Conservation (phyloP, 2,329 filamentous ascomycete species). For the Monosporascus sp. region DNA sequence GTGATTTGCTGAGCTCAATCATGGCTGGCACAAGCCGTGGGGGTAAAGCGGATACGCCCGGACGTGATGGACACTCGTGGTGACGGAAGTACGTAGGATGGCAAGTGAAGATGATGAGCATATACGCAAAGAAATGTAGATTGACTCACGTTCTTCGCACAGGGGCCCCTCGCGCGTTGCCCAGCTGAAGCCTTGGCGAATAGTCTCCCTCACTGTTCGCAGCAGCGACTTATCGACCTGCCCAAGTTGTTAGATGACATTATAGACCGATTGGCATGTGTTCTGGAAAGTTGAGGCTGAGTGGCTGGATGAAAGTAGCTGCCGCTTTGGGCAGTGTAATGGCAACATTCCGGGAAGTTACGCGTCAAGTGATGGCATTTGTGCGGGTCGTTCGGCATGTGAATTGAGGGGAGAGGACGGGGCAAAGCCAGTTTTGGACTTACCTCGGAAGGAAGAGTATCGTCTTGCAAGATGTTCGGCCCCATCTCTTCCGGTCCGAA, state of each 20-base stretch:
- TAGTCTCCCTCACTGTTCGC: slow-evolving; percentile 80
- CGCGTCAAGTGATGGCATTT: too few species aligned
- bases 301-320: slow-evolving; percentile 10
- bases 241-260: slow-evolving; percentile 27
- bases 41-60: too few species aligned
- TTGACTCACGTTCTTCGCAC: slow-evolving; percentile 86
- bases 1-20: too few species aligned
- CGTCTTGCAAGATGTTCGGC: slow-evolving; percentile 93
- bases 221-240: slow-evolving; percentile 88
- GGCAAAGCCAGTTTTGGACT: slow-evolving; percentile 22
- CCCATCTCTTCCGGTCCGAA: slow-evolving; percentile 95
- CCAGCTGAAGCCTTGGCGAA: slow-evolving; percentile 96
- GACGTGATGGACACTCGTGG: too few species aligned
- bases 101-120: slow-evolving; percentile 5
- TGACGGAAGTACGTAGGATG: slow-evolving; percentile 7
- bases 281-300: slow-evolving; percentile 20
- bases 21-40: too few species aligned
- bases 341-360: slow-evolving; percentile 12
- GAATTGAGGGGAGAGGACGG: too few species aligned
- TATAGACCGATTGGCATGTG: slow-evolving; percentile 6
- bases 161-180: slow-evolving; percentile 90
- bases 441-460: slow-evolving; percentile 85
- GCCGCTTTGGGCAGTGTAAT: slow-evolving; percentile 16
- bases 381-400: too few species aligned
- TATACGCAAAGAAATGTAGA: slow-evolving; percentile 12